Percentiles rank a stretch among this genome's conserved stretches.
phyloP scores from a whole-genome alignment of 2,329 filamentous ascomycete genomes.

The Colletotrichum tropicicola region DNA sequence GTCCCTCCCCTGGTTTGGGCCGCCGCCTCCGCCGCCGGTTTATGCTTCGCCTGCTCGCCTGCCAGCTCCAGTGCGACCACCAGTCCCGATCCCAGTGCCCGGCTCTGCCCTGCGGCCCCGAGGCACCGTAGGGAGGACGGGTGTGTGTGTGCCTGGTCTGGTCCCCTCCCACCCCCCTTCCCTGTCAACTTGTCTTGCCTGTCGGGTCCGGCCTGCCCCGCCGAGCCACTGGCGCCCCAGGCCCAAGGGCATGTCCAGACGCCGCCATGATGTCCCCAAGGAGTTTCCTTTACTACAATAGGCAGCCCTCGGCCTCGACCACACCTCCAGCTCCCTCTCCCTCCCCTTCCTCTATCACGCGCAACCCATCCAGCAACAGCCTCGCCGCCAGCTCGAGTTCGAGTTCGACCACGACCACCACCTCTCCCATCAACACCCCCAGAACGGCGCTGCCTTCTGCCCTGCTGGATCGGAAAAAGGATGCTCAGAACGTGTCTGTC shows the following conservation, averaged over 20 bases:
- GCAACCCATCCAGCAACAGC: constrained; percentile 15
- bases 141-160: constrained; percentile 24
- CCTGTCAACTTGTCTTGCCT: constrained; percentile 30
- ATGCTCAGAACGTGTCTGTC: constrained; percentile 32
- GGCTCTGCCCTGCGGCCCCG: constrained; percentile 2
- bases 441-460: constrained; percentile 30
- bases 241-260: constrained; percentile 30
- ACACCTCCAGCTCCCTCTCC: constrained; percentile 3
- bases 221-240: constrained; percentile 28
- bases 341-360: constrained; percentile 7
- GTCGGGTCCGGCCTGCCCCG: constrained; percentile 31
- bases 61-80: background rate
- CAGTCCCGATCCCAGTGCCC: too few relatives aligned
- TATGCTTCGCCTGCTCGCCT: constrained; percentile 1
- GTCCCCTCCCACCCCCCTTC: constrained; percentile 25
- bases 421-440: constrained; percentile 6
- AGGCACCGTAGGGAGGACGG: too few relatives aligned
- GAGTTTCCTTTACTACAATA: constrained; percentile 34
- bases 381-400: constrained; percentile 1
- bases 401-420: background rate
- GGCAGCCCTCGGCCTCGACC: constrained; percentile 29
- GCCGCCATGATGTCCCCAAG: constrained; percentile 34
- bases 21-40: constrained; percentile 12
- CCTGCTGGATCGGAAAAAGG: constrained; percentile 31
- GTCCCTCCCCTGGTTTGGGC: constrained; percentile 14